Percentiles rank a stretch among this genome's conserved stretches.
Conservation (phyloP, 441 rosid genomes). For the Populus hybrid region DNA sequence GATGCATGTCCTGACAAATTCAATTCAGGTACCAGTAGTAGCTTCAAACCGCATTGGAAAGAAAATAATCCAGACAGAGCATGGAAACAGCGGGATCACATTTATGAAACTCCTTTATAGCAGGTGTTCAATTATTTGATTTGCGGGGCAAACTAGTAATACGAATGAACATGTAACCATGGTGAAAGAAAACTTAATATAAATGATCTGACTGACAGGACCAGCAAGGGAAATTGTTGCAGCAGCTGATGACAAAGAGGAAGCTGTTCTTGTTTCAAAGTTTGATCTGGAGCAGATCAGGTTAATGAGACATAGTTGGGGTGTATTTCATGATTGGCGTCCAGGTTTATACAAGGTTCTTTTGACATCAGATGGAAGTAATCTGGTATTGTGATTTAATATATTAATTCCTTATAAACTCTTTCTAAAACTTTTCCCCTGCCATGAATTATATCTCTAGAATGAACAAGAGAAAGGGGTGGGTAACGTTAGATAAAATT, state of each 20-base stretch:
- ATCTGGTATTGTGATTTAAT: conserved; percentile 21
- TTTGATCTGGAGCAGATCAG: conserved; percentile 77
- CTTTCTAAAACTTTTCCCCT: not conserved
- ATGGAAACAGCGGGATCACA: conserved; percentile 72
- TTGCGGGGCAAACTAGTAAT: not conserved
- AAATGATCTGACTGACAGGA: conserved; percentile 39
- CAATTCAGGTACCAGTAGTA: conserved; percentile 69
- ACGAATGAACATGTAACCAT: not conserved
- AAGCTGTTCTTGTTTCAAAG: conserved; percentile 67
- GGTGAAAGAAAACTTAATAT: conserved; percentile 1
- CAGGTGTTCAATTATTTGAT: conserved; percentile 40
- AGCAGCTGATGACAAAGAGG: conserved; percentile 60
- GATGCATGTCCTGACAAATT: conserved; percentile 13
- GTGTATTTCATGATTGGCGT: conserved; percentile 81
- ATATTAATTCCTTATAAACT: conserved; percentile 1
- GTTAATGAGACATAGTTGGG: conserved; percentile 79
- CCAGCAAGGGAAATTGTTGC: conserved; percentile 76
- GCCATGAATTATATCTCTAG: conserved; percentile 2
- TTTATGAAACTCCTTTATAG: conserved; percentile 82
- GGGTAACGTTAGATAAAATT: not conserved
- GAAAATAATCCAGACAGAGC: conserved; percentile 74
- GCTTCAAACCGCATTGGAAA: conserved; percentile 84
- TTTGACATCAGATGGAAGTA: conserved; percentile 76
- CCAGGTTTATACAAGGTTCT: conserved; percentile 85
- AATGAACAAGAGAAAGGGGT: not conserved